phyloP scores from a whole-genome alignment of 2,329 filamentous ascomycete species.

The Cladophialophora chaetospira region DNA sequence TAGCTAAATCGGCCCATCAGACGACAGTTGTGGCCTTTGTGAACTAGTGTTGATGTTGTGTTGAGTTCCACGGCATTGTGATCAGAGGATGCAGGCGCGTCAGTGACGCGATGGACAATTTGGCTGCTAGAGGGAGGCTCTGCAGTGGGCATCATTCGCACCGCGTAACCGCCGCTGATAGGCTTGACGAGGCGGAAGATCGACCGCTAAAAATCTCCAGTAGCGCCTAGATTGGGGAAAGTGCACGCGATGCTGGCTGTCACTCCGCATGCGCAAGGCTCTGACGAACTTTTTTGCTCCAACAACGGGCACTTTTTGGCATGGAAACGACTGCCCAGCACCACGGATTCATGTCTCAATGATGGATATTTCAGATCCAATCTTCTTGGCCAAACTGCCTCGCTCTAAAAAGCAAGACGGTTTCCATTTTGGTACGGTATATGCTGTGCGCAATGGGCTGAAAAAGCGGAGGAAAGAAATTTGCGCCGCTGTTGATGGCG shows the following conservation, averaged over 20 bases:
- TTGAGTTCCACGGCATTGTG: too few species aligned
- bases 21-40: not conserved
- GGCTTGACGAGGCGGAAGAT: conserved; percentile 17
- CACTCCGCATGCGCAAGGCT: not conserved
- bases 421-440: conserved; percentile 50
- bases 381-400: conserved; percentile 49
- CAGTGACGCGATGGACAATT: conserved; percentile 15
- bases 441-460: conserved; percentile 56
- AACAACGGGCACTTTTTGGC: conserved; percentile 1
- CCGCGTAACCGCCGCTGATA: not conserved
- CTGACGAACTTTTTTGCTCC: conserved; percentile 2
- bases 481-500: conserved; percentile 61
- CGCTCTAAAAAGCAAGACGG: conserved; percentile 45
- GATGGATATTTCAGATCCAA: conserved; percentile 50
- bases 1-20: not conserved
- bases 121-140: conserved; percentile 2
- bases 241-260: not conserved
- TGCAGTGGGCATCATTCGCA: not conserved
- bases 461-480: conserved; percentile 66
- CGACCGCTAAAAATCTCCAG: conserved; percentile 18
- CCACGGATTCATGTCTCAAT: not conserved
- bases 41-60: not conserved
- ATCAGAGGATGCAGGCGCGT: conserved; percentile 7
- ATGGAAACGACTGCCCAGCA: not conserved
- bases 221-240: not conserved